Evolutionary conservation across 257 asterid species (phyloP).

Genomic region (Fraxinus cuspidata): DNA sequence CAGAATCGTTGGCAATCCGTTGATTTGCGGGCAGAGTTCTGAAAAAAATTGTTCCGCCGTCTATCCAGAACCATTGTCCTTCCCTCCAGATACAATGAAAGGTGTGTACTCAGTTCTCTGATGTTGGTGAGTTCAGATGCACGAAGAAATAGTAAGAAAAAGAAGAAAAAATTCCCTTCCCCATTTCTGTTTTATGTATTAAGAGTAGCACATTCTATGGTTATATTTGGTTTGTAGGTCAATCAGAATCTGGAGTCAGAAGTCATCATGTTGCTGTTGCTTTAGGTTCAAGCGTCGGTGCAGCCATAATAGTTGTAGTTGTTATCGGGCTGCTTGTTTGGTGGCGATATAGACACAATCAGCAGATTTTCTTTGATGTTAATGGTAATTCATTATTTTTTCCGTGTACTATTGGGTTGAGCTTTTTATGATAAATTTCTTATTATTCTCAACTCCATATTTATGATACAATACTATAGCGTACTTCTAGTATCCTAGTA

Average conservation of each 20-base stretch:
- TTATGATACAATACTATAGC: background rate
- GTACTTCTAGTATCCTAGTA: background rate
- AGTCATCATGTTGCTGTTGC: constrained; percentile 67
- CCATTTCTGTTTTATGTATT: background rate
- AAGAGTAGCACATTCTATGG: background rate
- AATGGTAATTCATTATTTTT: constrained; percentile 54
- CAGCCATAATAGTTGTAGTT: constrained; percentile 46
- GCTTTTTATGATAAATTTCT: background rate
- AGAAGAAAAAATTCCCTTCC: background rate
- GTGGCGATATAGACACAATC: constrained; percentile 80
- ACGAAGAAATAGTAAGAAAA: background rate
- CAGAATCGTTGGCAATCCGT: constrained; percentile 86
- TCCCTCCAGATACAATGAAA: constrained; percentile 60
- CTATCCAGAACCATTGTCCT: constrained; percentile 81
- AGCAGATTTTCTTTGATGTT: constrained; percentile 93
- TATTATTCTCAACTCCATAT: background rate
- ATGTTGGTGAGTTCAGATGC: background rate
- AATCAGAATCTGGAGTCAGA: constrained; percentile 46
- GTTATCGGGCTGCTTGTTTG: constrained; percentile 60
- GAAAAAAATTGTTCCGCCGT: constrained; percentile 69
- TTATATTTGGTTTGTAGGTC: constrained; percentile 43
- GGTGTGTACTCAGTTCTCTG: constrained; percentile 37
- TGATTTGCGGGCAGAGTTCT: constrained; percentile 71
- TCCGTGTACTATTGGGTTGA: background rate
- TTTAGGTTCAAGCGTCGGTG: constrained; percentile 68